A percentile compares a stretch with the other conserved stretches of the same genome.
Evolutionary conservation across 768 basidiomycete genomes (phyloP).

Genomic region (Pleurotus eryngii): DNA sequence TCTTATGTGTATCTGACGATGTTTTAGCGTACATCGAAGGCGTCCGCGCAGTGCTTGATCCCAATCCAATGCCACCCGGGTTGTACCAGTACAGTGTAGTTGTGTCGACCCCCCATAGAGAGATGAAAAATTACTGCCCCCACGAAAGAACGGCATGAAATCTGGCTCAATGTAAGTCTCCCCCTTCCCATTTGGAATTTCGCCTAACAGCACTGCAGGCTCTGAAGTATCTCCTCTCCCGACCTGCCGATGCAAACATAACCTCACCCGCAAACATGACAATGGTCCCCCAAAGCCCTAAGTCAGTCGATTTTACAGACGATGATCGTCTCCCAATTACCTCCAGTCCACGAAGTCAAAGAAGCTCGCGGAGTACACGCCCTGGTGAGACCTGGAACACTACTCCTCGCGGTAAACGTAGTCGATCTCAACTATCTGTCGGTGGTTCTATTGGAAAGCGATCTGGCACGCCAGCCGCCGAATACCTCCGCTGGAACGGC

Average conservation of each 20-base stretch:
- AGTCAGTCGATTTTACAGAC: slow-evolving; percentile 46
- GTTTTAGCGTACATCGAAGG: slow-evolving; percentile 85
- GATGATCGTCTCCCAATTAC: slow-evolving; percentile 46
- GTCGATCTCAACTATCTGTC: slow-evolving; percentile 74
- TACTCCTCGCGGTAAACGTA: slow-evolving; percentile 75
- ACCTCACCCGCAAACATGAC: slow-evolving; percentile 36
- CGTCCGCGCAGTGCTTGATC: slow-evolving; percentile 88
- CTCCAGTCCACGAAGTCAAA: slow-evolving; percentile 71
- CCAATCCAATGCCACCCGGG: slow-evolving; percentile 94
- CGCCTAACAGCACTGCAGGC: slow-evolving; percentile 51
- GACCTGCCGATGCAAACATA: slow-evolving; percentile 48
- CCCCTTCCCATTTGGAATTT: slow-evolving; percentile 8
- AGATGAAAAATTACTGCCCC: slow-evolving; percentile 99
- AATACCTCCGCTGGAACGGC: slow-evolving; percentile 80
- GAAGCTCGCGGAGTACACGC: slow-evolving; percentile 59
- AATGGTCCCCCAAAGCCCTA: slow-evolving; percentile 44
- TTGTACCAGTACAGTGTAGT: slow-evolving; percentile 91
- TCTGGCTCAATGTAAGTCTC: slow-evolving; percentile 83
- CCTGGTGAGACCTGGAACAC: slow-evolving; percentile 67
- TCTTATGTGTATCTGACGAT: slow-evolving; percentile 9
- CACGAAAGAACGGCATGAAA: slow-evolving; percentile 93
- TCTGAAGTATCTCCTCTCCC: slow-evolving; percentile 82
- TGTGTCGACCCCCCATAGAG: slow-evolving; percentile 87
- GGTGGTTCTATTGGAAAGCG: slow-evolving; percentile 79
- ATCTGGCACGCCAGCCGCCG: slow-evolving; percentile 86